Evolutionary conservation across 352 stramenopile species (phyloP).

Genomic region (Globisporangium orthogonon): DNA sequence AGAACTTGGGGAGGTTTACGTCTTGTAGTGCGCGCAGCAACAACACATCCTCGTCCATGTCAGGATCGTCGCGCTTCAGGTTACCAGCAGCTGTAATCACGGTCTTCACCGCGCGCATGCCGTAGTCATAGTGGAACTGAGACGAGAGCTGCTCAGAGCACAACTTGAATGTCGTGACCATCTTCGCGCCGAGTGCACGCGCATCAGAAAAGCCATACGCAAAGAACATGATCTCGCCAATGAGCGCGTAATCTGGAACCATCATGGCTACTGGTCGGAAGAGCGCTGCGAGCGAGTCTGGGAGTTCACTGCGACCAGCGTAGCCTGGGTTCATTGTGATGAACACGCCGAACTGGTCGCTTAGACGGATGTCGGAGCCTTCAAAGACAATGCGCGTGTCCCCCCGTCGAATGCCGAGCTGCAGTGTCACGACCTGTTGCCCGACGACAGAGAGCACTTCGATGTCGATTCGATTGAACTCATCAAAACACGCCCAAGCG

Average conservation of each 20-base stretch:
- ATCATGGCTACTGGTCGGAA: conserved; percentile 91
- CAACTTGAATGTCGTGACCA: conserved; percentile 88
- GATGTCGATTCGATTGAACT: conserved; percentile 90
- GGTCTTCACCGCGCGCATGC: conserved; percentile 88
- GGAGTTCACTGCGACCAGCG: conserved; percentile 79
- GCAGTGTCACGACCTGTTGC: conserved; percentile 90
- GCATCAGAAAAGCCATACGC: conserved; percentile 75
- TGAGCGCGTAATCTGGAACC: conserved; percentile 88
- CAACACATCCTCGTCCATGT: conserved; percentile 92
- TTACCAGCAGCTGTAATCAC: conserved; percentile 87
- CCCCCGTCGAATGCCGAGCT: conserved; percentile 78
- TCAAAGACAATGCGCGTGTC: conserved; percentile 91
- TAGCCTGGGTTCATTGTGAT: conserved; percentile 92
- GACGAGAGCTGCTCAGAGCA: conserved; percentile 87
- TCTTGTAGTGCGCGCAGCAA: conserved; percentile 92
- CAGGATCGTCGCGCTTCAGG: conserved; percentile 87
- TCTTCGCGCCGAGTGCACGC: conserved; percentile 61
- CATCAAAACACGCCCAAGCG: conserved; percentile 89
- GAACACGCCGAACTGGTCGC: conserved; percentile 87
- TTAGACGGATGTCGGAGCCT: conserved; percentile 92
- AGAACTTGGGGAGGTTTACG: conserved; percentile 95
- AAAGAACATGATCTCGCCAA: conserved; percentile 91
- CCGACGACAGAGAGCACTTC: conserved; percentile 85
- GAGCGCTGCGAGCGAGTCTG: conserved; percentile 77
- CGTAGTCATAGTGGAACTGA: conserved; percentile 90